phyloP scores from a whole-genome alignment of 2,329 filamentous ascomycete species.

The Didymella exigua region DNA sequence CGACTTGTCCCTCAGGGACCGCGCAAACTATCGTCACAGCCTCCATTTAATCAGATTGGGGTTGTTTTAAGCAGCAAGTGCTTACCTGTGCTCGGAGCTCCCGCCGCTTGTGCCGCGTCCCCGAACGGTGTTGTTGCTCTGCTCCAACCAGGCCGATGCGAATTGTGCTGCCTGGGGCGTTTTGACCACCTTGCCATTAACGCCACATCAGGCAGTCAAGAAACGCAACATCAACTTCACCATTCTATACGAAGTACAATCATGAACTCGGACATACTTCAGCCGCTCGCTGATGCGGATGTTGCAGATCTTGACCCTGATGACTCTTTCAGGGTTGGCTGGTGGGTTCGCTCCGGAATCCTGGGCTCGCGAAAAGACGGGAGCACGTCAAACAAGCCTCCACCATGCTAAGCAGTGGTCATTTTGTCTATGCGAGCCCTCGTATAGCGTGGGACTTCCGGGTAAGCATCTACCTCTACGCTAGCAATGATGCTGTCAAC shows the following conservation, averaged over 20 bases:
- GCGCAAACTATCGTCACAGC: constrained; percentile 25
- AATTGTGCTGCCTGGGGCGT: constrained; percentile 43
- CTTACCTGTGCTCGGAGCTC: constrained; percentile 24
- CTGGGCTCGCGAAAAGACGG: constrained; percentile 25
- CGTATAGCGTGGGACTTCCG: constrained; percentile 28
- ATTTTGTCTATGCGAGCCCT: constrained; percentile 26
- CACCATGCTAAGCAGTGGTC: constrained; percentile 23
- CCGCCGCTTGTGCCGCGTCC: constrained; percentile 27
- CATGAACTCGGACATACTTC: constrained; percentile 5
- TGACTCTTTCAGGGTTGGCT: neutral
- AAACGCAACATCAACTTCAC: constrained; percentile 15
- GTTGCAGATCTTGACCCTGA: constrained; percentile 9
- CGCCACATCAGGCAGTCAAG: constrained; percentile 18
- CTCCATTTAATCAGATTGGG: constrained; percentile 36
- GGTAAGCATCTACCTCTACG: constrained; percentile 33
- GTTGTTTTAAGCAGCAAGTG: constrained; percentile 25
- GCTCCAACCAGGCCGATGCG: constrained; percentile 32
- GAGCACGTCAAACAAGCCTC: constrained; percentile 23
- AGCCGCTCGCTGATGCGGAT: constrained; percentile 6
- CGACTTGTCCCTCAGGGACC: constrained; percentile 34
- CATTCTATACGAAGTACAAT: constrained; percentile 6
- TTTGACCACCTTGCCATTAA: constrained; percentile 14
- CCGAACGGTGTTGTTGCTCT: constrained; percentile 23
- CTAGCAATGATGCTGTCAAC: constrained; percentile 29
- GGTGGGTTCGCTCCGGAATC: constrained; percentile 14